These are phyloP conservation scores for Phoma sp. DNA, from an alignment of 2,329 filamentous ascomycete species.

Conservation along the genomic window DNA sequence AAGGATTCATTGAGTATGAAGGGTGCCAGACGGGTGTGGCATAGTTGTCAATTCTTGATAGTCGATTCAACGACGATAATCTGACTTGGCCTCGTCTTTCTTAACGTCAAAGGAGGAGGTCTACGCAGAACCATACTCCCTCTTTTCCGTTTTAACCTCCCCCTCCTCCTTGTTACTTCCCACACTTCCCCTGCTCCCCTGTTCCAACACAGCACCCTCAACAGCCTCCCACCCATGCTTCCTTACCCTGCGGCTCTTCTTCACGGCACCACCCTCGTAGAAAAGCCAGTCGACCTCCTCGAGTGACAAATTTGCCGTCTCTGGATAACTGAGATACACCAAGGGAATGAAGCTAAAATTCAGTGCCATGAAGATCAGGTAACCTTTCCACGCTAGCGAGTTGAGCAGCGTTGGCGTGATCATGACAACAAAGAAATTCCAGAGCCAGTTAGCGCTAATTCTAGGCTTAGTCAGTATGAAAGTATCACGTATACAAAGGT, in stretches of 20 bases:
- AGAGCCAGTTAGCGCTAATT: constrained; percentile 57
- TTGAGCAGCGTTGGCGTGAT: constrained; percentile 59
- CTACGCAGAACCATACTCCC: neutral
- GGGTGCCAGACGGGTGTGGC: too few relatives aligned
- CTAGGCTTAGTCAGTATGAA: too few relatives aligned
- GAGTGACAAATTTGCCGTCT: constrained; percentile 44
- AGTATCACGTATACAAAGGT: too few relatives aligned
- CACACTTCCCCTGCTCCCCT: neutral
- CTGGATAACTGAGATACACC: constrained; percentile 55
- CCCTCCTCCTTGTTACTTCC: constrained; percentile 16
- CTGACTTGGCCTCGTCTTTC: too few relatives aligned
- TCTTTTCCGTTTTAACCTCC: constrained; percentile 11
- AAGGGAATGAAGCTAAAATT: constrained; percentile 56
- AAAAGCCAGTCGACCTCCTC: constrained; percentile 48
- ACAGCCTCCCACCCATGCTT: constrained; percentile 33
- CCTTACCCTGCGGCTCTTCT: constrained; percentile 27
- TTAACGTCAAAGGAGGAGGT: too few relatives aligned
- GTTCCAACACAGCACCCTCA: constrained; percentile 6
- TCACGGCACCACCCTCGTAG: constrained; percentile 36
- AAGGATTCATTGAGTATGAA: too few relatives aligned
- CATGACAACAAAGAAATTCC: constrained; percentile 60
- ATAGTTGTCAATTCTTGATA: too few relatives aligned
- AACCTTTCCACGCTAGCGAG: constrained; percentile 58
- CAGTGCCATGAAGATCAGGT: constrained; percentile 60
- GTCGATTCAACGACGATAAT: too few relatives aligned